Conservation (phyloP, 306 rosid genomes). For the Macrotyloma uniflorum region DNA sequence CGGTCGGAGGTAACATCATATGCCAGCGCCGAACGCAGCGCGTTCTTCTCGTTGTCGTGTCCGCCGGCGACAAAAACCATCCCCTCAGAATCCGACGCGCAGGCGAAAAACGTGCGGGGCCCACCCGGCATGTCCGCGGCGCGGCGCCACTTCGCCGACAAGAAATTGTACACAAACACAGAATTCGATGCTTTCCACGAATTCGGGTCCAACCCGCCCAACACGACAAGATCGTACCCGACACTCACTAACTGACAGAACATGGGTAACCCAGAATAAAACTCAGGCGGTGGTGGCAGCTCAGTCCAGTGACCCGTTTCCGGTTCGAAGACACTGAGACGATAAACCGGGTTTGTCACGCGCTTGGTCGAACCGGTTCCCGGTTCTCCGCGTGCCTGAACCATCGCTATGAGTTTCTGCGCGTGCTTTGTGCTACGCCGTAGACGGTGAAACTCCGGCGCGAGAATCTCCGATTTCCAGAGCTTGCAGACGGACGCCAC, state of each 20-base stretch:
- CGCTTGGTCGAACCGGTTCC: slow-evolving; percentile 37
- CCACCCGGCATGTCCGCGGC: slow-evolving; percentile 71
- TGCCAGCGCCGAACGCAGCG: slow-evolving; percentile 54
- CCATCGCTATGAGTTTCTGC: slow-evolving; percentile 55
- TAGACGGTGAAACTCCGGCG: slow-evolving; percentile 58
- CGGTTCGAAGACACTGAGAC: slow-evolving; percentile 53
- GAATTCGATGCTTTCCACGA: slow-evolving; percentile 60
- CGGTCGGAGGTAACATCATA: slow-evolving; percentile 57
- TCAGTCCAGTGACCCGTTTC: slow-evolving; percentile 57
- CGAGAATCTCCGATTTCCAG: slow-evolving; percentile 63
- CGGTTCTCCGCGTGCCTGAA: slow-evolving; percentile 52
- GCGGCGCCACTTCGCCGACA: slow-evolving; percentile 58
- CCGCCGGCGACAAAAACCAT: slow-evolving; percentile 68
- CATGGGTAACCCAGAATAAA: slow-evolving; percentile 57
- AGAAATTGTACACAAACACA: slow-evolving; percentile 56
- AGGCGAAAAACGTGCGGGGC: slow-evolving; percentile 61
- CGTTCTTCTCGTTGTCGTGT: slow-evolving; percentile 68
- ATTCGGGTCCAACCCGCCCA: slow-evolving; percentile 78
- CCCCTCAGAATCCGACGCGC: slow-evolving; percentile 50
- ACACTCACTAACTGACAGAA: slow-evolving; percentile 60
- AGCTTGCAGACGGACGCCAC: slow-evolving; percentile 55
- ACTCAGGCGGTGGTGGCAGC: slow-evolving; percentile 46
- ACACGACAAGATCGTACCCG: slow-evolving; percentile 57
- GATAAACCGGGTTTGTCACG: slow-evolving; percentile 41
- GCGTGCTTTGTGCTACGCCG: slow-evolving; percentile 45